A percentile compares a stretch with the other conserved stretches of the same genome.
These are phyloP conservation scores for Metschnikowia baotianmanensis DNA, from an alignment of 805 yeast genomes.

Conservation along the genomic window DNA sequence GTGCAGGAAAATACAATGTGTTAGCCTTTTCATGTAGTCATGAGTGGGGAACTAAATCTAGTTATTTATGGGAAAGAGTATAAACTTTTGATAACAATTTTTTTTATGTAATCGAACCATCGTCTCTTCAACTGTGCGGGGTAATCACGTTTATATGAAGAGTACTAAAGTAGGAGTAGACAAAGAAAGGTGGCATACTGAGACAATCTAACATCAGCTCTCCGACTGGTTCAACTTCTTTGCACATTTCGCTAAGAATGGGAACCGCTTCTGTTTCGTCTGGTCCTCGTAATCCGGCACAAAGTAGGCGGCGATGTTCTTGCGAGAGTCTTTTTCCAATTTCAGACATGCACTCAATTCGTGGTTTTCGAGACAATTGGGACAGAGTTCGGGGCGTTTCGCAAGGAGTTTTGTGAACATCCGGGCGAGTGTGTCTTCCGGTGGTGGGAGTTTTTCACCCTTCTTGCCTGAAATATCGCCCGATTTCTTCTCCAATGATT, in stretches of 20 bases:
- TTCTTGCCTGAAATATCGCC: neutral
- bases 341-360: neutral
- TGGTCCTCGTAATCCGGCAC: slow-evolving; percentile 1
- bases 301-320: slow-evolving; percentile 1
- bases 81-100: too few species aligned
- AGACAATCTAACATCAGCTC: too few species aligned
- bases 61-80: too few species aligned
- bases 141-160: too few species aligned
- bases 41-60: too few species aligned
- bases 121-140: too few species aligned
- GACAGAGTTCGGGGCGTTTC: slow-evolving; percentile 1
- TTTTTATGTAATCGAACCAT: too few species aligned
- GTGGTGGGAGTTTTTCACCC: neutral
- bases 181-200: too few species aligned
- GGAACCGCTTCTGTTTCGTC: neutral
- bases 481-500: neutral
- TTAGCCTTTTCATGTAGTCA: too few species aligned
- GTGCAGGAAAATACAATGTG: too few species aligned
- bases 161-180: too few species aligned
- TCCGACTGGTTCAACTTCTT: neutral
- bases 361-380: slow-evolving; percentile 1
- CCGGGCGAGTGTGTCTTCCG: neutral
- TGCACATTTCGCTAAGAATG: neutral
- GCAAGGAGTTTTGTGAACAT: neutral
- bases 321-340: neutral